Evolutionary conservation across 805 yeast genomes (phyloP).

Genomic region (Wickerhamomyces pijperi): DNA sequence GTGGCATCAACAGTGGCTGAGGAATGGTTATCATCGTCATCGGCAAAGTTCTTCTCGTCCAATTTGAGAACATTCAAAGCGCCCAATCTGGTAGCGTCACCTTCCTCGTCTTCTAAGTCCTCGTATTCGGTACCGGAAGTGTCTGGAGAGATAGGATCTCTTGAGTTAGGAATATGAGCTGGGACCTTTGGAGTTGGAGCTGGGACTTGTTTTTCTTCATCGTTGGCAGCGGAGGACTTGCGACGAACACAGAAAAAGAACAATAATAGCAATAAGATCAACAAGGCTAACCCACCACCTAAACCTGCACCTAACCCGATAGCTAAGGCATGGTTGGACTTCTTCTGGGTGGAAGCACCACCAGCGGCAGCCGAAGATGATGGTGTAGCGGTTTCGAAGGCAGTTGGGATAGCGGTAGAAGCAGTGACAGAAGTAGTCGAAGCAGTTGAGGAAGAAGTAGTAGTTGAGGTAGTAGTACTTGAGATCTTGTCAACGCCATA

Average conservation of each 20-base stretch:
- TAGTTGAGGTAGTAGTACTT: slow-evolving; percentile 6
- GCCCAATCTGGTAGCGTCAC: slow-evolving; percentile 27
- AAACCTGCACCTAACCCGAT: slow-evolving; percentile 86
- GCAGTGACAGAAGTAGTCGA: slow-evolving; percentile 14
- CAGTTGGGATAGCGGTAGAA: slow-evolving; percentile 19
- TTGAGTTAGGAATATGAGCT: slow-evolving; percentile 21
- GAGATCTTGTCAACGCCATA: slow-evolving; percentile 31
- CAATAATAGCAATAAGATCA: slow-evolving; percentile 36
- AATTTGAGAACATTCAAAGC: slow-evolving; percentile 41
- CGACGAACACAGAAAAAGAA: slow-evolving; percentile 29
- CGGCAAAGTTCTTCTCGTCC: slow-evolving; percentile 26
- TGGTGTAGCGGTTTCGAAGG: slow-evolving; percentile 13
- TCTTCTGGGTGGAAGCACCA: slow-evolving; percentile 2
- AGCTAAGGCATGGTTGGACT: slow-evolving; percentile 45
- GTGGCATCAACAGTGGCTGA: slow-evolving; percentile 32
- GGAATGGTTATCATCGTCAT: slow-evolving; percentile 34
- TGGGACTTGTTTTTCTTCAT: slow-evolving; percentile 21
- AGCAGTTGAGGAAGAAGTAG: slow-evolving; percentile 15
- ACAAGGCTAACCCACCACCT: slow-evolving; percentile 30
- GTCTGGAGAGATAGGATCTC: slow-evolving; percentile 10
- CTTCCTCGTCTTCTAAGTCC: slow-evolving; percentile 18
- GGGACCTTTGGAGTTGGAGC: slow-evolving; percentile 23
- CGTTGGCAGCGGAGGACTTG: slow-evolving; percentile 38
- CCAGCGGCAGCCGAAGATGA: slow-evolving; percentile 5
- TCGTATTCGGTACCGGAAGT: slow-evolving; percentile 24